phyloP scores from a whole-genome alignment of 495 filamentous ascomycete species.

The Neurospora sp. region DNA sequence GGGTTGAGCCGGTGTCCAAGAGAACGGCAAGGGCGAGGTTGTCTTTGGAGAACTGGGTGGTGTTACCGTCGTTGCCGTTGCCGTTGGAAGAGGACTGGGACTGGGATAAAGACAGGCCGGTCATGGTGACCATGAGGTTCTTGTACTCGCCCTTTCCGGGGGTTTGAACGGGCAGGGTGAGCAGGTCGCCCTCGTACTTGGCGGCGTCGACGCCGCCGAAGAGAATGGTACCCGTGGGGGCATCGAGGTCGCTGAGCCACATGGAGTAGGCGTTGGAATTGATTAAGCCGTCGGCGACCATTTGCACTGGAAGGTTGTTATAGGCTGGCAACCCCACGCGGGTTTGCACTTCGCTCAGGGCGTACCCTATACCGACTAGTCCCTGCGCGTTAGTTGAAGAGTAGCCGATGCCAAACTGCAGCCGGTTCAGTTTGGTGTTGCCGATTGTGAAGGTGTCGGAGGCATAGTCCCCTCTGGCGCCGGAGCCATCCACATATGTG shows the following conservation, averaged over 20 bases:
- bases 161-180: conserved; percentile 65
- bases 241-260: conserved; percentile 76
- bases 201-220: conserved; percentile 86
- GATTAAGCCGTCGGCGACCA: conserved; percentile 62
- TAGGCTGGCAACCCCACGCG: conserved; percentile 51
- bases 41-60: conserved; percentile 4
- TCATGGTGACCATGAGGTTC: conserved; percentile 81
- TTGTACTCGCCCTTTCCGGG: conserved; percentile 42
- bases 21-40: conserved; percentile 59
- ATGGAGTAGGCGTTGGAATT: conserved; percentile 76
- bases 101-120: conserved; percentile 28
- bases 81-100: conserved; percentile 6
- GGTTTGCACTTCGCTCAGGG: conserved; percentile 69
- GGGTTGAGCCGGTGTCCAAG: conserved; percentile 84
- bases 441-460: conserved; percentile 68
- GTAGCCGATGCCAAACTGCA: conserved; percentile 88
- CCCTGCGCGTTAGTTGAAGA: conserved; percentile 60
- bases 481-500: conserved; percentile 78
- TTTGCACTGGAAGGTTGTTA: conserved; percentile 64
- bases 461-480: conserved; percentile 73
- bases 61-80: conserved; percentile 32
- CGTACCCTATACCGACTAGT: conserved; percentile 88
- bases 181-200: conserved; percentile 61
- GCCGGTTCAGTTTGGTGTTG: conserved; percentile 39
- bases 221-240: conserved; percentile 69